phyloP scores from a whole-genome alignment of 2,329 filamentous ascomycete genomes.

The Pyrenochaeta sp. region DNA sequence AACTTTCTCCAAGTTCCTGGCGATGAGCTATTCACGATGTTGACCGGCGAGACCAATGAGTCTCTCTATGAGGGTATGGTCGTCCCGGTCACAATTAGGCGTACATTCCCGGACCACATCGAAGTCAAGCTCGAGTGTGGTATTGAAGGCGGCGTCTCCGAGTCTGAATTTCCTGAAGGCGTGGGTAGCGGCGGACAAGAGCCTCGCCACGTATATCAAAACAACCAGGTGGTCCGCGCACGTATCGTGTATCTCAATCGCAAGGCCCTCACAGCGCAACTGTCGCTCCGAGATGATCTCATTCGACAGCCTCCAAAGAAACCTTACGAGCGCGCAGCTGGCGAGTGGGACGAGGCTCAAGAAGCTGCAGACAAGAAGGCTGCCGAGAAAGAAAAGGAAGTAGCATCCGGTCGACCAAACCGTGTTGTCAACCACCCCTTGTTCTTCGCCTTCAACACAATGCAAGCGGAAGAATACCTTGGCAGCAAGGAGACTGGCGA shows the following conservation, averaged over 20 bases:
- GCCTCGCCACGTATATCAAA: constrained; percentile 71
- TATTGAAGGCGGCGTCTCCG: constrained; percentile 86
- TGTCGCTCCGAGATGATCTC: constrained; percentile 84
- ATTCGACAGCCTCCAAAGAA: constrained; percentile 67
- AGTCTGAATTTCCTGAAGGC: constrained; percentile 79
- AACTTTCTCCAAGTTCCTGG: constrained; percentile 74
- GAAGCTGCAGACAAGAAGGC: constrained; percentile 82
- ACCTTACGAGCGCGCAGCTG: constrained; percentile 71
- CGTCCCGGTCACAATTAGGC: constrained; percentile 84
- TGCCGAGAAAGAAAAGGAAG: constrained; percentile 84
- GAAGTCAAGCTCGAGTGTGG: constrained; percentile 94
- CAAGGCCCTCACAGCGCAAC: constrained; percentile 81
- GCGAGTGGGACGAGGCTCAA: constrained; percentile 86
- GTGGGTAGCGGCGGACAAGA: constrained; percentile 60
- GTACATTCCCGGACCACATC: constrained; percentile 90
- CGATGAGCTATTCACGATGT: constrained; percentile 92
- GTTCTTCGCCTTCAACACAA: constrained; percentile 91
- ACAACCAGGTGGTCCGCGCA: constrained; percentile 85
- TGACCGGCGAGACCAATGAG: constrained; percentile 90
- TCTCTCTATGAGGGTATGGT: constrained; percentile 91
- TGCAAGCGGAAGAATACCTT: constrained; percentile 91
- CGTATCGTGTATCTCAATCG: constrained; percentile 90
- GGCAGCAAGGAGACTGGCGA: constrained; percentile 87
- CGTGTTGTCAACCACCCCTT: constrained; percentile 97
- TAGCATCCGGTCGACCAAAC: constrained; percentile 83